Base-by-base conservation (phyloP, 495 filamentous ascomycete genomes). In the Penicillium cosmopolitanum region DNA sequence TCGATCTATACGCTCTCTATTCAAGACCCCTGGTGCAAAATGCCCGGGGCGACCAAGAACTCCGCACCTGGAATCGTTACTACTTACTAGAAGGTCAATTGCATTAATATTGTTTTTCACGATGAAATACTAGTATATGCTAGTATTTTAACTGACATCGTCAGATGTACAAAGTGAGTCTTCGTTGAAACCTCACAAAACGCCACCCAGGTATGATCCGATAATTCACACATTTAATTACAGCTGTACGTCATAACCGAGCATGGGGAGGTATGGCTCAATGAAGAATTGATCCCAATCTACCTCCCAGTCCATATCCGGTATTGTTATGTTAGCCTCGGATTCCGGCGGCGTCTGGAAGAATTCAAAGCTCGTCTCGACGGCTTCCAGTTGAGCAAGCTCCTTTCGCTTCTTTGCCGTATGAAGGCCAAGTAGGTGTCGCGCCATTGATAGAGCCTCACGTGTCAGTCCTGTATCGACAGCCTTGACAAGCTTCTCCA, bases 201-300 rank as follows among this genome's bases (percentile, higher is more conserved):
- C 23, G 23, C 23, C 23, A 4, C 23, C 23, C 23, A 23, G 23
- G 23, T 23, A 23, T 23, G 23, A 23, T 23, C 23, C 23, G 23
- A 23, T 23, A 23, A 36, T 36, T 9, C 10, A 36, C 13, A 36
- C 13, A 36, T 9, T 9, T 2, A 10, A 36, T 13, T 36, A 10
- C 13, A 36, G 3, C 13, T 36, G 34, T 9, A 36, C 34, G 34
- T 36, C 34, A 9, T 9, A 36, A 36, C 64, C 63, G 46, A 73
- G 40, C 51, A 70, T 67, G 4, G 64, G 60, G 11, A 70, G 11
- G 65, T 67, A 73, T 40, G 68, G 68, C 34, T 73, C 70, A 11
- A 69, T 58, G 38, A 73, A 58, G 25, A 71, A 64, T 28, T 71
- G 68, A 50, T 73, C 68, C 70, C 68, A 71, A 51, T 73, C 61